Base-by-base conservation (phyloP, 1,284 basidiomycete genomes). In the Cutaneotrichosporon daszewskae region DNA sequence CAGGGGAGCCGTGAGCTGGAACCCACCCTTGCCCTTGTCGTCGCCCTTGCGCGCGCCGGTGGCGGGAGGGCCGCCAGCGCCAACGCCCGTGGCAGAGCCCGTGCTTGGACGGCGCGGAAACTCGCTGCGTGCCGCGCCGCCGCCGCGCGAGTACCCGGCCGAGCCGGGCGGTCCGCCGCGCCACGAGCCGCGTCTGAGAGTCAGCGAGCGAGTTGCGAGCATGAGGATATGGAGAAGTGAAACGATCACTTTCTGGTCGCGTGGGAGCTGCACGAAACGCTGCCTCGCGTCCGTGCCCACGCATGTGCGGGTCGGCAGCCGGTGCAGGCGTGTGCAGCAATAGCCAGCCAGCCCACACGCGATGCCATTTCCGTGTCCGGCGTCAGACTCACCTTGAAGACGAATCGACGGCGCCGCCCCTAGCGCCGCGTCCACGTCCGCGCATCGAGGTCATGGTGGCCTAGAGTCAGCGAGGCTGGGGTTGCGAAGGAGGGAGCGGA, bases 111-210 rank as follows among this genome's bases (percentile, higher is more conserved):
- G 28, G 14, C 28, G 28, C 7, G 28, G 28, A n/a, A 4, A 33
- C 20, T 13, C 22, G 19, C 33, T 17, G 27, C 37, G n/a, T 16
- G 53, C 46, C 33, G 45, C 23, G 31, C 40, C 29, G 39, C 40
- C 47, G 42, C 33, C 33, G 39, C 52, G 40, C 23, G 44, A 49
- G 19, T 51, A 58, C 18, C 55, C 54, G 2, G 43, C 51, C 4
- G 58, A 54, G 17, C 60, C 59, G 24, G 58, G 58, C 10, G 62
- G 61, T 24, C 64, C 66, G 31, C 58, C 59, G 42, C 64, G 49
- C 62, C 66, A 68, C 14, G 55, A 56, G 27, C 63, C 64, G 37
- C 62, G 54, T 25, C 65, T 64, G 37, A 17, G 24, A 16, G 40
- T 53, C 33, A 53, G 43, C 34, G n/a, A 3, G 28, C 6, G 28